Evolutionary conservation across 345 rosid genomes (phyloP).

Genomic region (Lepidium africanum): DNA sequence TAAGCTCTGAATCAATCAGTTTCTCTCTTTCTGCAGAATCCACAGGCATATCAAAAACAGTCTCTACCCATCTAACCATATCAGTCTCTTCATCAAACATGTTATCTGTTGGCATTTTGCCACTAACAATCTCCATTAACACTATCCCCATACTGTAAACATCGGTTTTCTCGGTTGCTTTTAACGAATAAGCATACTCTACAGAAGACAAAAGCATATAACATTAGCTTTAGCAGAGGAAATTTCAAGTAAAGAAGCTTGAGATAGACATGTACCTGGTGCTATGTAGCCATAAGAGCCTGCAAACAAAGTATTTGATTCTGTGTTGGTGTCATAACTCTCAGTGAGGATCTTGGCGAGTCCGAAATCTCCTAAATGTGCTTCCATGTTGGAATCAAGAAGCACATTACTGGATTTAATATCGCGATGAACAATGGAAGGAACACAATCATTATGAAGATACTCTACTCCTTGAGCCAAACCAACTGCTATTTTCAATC

Average conservation of each 20-base stretch:
- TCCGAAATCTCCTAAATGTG: conserved; percentile 93
- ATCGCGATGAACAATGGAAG: conserved; percentile 77
- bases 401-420: conserved; percentile 81
- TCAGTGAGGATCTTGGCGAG: conserved; percentile 66
- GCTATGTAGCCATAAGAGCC: conserved; percentile 95
- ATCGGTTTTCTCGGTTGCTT: conserved; percentile 82
- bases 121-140: conserved; percentile 82
- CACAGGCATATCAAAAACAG: conserved; percentile 32
- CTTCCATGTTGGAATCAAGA: conserved; percentile 76
- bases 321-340: conserved; percentile 50
- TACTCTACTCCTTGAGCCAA: conserved; percentile 84
- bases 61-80: conserved; percentile 91
- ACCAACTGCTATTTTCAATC: conserved; percentile 68
- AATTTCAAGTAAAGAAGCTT: neutral
- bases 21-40: conserved; percentile 37
- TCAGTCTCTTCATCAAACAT: conserved; percentile 53
- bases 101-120: conserved; percentile 74
- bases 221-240: neutral
- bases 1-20: conserved; percentile 54
- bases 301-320: conserved; percentile 68
- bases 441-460: conserved; percentile 86
- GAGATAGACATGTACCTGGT: conserved; percentile 49
- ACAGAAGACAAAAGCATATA: neutral
- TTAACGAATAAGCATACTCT: conserved; percentile 83
- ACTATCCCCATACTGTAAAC: conserved; percentile 90